Percentiles rank a stretch among this genome's conserved stretches.
Evolutionary conservation across 345 rosid species (phyloP).

Genomic region (Adansonia digitata): DNA sequence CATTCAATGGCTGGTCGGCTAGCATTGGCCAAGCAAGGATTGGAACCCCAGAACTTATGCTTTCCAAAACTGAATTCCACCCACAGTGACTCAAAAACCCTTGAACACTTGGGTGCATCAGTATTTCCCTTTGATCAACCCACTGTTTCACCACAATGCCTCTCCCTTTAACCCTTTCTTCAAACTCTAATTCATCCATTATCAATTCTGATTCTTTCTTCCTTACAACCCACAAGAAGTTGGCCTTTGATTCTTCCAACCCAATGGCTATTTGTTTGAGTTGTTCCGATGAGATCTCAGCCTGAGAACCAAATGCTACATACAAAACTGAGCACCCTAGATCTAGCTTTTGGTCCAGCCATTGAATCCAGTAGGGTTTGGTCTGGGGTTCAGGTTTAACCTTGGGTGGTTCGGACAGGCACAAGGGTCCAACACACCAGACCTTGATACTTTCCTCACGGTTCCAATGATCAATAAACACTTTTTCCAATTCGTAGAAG

Average conservation of each 20-base stretch:
- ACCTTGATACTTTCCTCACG: neutral
- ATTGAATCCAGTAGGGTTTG: constrained; percentile 47
- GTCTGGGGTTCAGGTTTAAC: neutral
- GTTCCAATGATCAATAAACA: neutral
- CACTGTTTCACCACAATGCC: constrained; percentile 63
- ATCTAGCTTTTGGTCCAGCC: constrained; percentile 55
- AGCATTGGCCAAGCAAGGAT: constrained; percentile 74
- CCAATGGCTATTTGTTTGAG: constrained; percentile 51
- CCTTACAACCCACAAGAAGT: constrained; percentile 62
- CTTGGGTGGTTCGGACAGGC: neutral
- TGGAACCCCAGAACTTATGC: constrained; percentile 68
- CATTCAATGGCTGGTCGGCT: constrained; percentile 73
- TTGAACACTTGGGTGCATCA: constrained; percentile 46
- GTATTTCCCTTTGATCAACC: constrained; percentile 62
- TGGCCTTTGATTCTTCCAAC: constrained; percentile 49
- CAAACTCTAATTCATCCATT: constrained; percentile 28
- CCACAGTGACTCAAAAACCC: constrained; percentile 86
- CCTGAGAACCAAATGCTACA: constrained; percentile 80
- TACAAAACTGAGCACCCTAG: constrained; percentile 52
- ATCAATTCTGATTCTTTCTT: constrained; percentile 32
- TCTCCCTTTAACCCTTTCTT: constrained; percentile 38
- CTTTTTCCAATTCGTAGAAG: neutral
- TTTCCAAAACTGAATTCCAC: constrained; percentile 75
- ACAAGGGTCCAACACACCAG: neutral
- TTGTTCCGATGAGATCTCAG: constrained; percentile 48